A percentile compares a stretch with the other conserved stretches of the same genome.
Conservation (phyloP, 192 early-diverging fungal genomes). For the Coemansia sp. region DNA sequence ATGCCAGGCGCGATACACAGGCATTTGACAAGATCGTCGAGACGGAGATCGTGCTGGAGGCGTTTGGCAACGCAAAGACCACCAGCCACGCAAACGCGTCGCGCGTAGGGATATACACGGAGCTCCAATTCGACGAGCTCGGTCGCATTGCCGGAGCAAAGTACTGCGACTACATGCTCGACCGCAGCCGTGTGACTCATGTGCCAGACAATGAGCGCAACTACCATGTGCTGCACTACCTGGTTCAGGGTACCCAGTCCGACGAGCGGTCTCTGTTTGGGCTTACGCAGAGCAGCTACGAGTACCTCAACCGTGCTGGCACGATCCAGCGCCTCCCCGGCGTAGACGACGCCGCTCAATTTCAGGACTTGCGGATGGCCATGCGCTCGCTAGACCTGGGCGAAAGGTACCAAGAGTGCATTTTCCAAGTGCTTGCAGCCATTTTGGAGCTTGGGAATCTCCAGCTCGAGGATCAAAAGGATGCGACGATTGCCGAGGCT, state of each 20-base stretch:
- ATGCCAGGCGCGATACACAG: constrained; percentile 70
- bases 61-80: constrained; percentile 89
- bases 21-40: constrained; percentile 70
- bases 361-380: constrained; percentile 73
- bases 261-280: constrained; percentile 79
- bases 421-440: constrained; percentile 84
- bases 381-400: constrained; percentile 89
- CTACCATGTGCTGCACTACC: constrained; percentile 96
- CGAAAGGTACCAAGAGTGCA: constrained; percentile 78
- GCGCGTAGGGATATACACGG: constrained; percentile 81
- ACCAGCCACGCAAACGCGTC: constrained; percentile 77
- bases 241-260: constrained; percentile 79
- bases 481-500: constrained; percentile 71
- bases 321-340: constrained; percentile 59
- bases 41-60: constrained; percentile 76
- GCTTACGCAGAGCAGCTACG: constrained; percentile 66
- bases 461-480: constrained; percentile 73
- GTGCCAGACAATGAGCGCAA: constrained; percentile 73
- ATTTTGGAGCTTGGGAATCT: constrained; percentile 90
- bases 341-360: constrained; percentile 65
- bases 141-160: constrained; percentile 87
- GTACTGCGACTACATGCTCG: constrained; percentile 85
- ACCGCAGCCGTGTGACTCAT: constrained; percentile 76
- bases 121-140: constrained; percentile 92
- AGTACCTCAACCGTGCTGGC: constrained; percentile 47